phyloP scores from a whole-genome alignment of 768 basidiomycete species.

The Tulasnella sp. region DNA sequence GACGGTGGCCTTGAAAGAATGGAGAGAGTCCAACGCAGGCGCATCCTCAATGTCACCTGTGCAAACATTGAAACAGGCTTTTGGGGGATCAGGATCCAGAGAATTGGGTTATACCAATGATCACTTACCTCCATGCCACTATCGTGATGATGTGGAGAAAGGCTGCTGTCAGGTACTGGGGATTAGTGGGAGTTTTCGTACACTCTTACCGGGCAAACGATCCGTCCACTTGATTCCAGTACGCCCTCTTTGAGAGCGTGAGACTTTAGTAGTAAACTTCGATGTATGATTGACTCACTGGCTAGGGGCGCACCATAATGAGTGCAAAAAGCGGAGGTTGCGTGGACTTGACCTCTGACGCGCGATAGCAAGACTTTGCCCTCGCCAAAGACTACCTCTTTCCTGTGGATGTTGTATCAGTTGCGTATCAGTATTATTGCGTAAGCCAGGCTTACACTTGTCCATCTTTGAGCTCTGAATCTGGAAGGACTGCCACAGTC shows the following conservation, averaged over 20 bases:
- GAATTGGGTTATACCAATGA: conserved; percentile 1
- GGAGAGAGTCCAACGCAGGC: conserved; percentile 66
- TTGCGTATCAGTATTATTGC: not conserved
- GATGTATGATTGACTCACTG: conserved; percentile 24
- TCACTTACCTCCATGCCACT: conserved; percentile 71
- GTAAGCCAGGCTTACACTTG: conserved; percentile 37
- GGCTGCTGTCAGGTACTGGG: not conserved
- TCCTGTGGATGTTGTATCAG: conserved; percentile 35
- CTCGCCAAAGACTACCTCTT: conserved; percentile 67
- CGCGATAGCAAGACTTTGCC: conserved; percentile 63
- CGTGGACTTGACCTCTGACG: conserved; percentile 58
- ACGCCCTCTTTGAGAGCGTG: conserved; percentile 41
- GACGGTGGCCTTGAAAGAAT: conserved; percentile 59
- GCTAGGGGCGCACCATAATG: conserved; percentile 83
- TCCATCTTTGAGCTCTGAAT: conserved; percentile 48
- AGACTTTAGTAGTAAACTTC: not conserved
- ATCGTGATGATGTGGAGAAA: conserved; percentile 33
- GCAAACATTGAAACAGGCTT: conserved; percentile 80
- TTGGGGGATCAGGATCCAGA: not conserved
- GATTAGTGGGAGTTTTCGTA: not conserved
- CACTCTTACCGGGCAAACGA: conserved; percentile 58
- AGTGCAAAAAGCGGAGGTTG: conserved; percentile 76
- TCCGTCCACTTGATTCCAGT: conserved; percentile 59
- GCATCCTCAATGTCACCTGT: conserved; percentile 82
- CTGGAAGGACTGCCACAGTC: conserved; percentile 45